phyloP scores from a whole-genome alignment of 352 stramenopile species.

The Chrysophaeum taylorii region DNA sequence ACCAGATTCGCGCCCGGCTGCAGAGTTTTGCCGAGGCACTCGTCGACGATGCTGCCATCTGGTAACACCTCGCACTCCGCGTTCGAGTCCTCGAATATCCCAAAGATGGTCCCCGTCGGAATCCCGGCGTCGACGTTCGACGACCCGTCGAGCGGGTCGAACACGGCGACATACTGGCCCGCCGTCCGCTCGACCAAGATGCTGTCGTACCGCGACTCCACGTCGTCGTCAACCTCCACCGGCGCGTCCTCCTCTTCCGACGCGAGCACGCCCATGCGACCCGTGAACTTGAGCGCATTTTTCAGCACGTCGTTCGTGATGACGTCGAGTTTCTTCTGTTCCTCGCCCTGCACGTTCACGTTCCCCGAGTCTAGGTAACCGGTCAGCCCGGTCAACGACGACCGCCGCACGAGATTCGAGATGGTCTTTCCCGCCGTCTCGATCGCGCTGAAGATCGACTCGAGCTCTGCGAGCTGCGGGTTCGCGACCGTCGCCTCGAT shows the following conservation, averaged over 20 bases:
- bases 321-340: conserved; percentile 87
- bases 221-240: conserved; percentile 43
- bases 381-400: no score
- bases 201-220: neutral
- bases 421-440: conserved; percentile 23
- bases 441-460: conserved; percentile 19
- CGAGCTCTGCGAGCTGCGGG: conserved; percentile 15
- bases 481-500: conserved; percentile 20
- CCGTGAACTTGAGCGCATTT: conserved; percentile 53
- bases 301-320: conserved; percentile 80
- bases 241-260: conserved; percentile 76
- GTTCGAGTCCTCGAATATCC: conserved; percentile 81
- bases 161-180: conserved; percentile 74
- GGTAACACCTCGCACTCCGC: conserved; percentile 34
- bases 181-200: conserved; percentile 16
- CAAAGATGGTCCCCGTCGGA: conserved; percentile 91
- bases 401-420: conserved; percentile 19
- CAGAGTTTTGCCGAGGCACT: conserved; percentile 37
- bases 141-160: conserved; percentile 76
- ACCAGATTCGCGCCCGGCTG: conserved; percentile 81
- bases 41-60: conserved; percentile 19
- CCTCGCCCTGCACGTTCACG: conserved; percentile 82
- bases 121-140: conserved; percentile 82
- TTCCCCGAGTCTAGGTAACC: conserved; percentile 36
- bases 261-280: conserved; percentile 43